A percentile compares a stretch with the other conserved stretches of the same genome.
Conservation (phyloP, 495 filamentous ascomycete genomes). For the Collariella sp. region DNA sequence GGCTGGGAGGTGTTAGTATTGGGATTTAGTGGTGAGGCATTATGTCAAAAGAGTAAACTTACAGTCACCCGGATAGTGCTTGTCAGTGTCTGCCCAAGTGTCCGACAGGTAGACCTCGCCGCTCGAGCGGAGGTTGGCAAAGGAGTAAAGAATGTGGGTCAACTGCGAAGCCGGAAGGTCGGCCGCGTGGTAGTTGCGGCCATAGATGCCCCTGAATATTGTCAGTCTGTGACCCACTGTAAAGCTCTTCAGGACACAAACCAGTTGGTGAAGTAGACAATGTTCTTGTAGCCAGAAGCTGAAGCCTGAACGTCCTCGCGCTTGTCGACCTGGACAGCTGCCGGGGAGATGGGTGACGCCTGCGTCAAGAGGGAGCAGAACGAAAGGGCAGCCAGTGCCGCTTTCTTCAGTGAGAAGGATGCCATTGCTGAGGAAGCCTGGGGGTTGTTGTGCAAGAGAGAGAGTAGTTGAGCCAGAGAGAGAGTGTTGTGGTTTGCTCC, state of each 20-base stretch:
- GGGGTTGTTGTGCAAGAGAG: too few relatives aligned
- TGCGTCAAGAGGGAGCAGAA: conserved; percentile 9
- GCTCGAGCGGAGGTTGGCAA: conserved; percentile 72
- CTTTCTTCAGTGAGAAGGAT: conserved; percentile 11
- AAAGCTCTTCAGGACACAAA: conserved; percentile 5
- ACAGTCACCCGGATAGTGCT: conserved; percentile 56
- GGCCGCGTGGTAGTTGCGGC: conserved; percentile 67
- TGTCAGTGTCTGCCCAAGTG: conserved; percentile 56
- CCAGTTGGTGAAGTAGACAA: conserved; percentile 45
- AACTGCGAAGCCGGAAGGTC: conserved; percentile 72
- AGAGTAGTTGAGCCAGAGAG: too few relatives aligned
- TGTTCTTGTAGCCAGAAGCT: conserved; percentile 32
- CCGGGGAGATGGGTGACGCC: not conserved
- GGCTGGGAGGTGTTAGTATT: conserved; percentile 17
- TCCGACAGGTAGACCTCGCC: conserved; percentile 68
- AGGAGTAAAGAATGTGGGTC: conserved; percentile 83
- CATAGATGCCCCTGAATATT: conserved; percentile 65
- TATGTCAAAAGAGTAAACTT: conserved; percentile 10
- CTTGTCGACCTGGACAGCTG: not conserved
- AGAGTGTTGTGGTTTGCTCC: too few relatives aligned
- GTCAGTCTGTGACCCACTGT: conserved; percentile 2
- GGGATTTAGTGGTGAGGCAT: not conserved
- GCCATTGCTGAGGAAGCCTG: not conserved
- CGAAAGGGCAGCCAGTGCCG: conserved; percentile 16
- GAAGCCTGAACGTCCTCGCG: too few relatives aligned